Conservation (phyloP, 2,329 filamentous ascomycete genomes). For the Penicillium sp. region DNA sequence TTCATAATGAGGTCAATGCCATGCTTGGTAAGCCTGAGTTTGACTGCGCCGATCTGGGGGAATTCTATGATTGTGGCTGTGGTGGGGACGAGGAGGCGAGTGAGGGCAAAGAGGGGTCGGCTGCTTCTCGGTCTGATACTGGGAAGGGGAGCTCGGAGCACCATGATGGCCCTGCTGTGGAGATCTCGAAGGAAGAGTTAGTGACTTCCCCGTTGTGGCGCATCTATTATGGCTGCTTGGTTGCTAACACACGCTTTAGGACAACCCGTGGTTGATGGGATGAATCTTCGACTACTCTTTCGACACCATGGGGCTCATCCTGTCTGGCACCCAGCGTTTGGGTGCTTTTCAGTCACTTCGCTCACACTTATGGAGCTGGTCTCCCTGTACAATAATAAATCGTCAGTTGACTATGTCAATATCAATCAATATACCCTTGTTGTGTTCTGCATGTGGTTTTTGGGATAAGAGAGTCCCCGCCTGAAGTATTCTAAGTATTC, state of each 20-base stretch:
- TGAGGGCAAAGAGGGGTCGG: conserved; percentile 10
- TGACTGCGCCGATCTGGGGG: conserved; percentile 63
- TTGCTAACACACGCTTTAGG: conserved; percentile 20
- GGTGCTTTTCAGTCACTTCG: not conserved
- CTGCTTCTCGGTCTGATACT: conserved; percentile 8
- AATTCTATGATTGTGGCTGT: conserved; percentile 66
- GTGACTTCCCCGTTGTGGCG: conserved; percentile 14
- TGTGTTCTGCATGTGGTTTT: not conserved
- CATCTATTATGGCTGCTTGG: not conserved
- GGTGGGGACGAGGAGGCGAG: conserved; percentile 51
- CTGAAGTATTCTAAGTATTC: not conserved
- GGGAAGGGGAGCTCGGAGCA: conserved; percentile 2
- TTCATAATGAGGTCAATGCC: conserved; percentile 65
- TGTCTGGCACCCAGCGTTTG: not conserved
- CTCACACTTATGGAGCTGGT: conserved; percentile 3
- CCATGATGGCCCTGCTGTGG: conserved; percentile 27
- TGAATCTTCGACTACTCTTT: conserved; percentile 1
- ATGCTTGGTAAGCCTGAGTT: conserved; percentile 60
- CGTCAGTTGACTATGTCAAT: not conserved
- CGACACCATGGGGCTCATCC: not conserved
- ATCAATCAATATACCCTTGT: conserved; percentile 11
- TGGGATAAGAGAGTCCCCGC: not conserved
- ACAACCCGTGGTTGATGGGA: conserved; percentile 27
- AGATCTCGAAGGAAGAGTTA: conserved; percentile 38
- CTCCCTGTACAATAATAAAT: conserved; percentile 10